These are phyloP conservation scores for Gremmenia infestans DNA, from an alignment of 2,329 filamentous ascomycete genomes.

Conservation along the genomic window DNA sequence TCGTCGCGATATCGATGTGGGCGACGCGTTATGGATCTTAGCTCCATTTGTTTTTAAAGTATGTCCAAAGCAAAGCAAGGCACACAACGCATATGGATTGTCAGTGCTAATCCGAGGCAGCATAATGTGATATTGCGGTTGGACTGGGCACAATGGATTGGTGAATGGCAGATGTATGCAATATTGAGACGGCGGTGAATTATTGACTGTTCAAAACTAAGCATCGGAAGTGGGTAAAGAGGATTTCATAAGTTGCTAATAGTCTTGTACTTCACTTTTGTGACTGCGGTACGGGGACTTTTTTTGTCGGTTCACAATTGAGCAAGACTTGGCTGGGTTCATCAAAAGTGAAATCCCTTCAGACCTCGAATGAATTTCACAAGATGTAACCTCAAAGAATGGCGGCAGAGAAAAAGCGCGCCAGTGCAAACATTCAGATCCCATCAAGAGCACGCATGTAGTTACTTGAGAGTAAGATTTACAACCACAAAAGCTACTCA, in stretches of 20 bases:
- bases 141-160: not conserved
- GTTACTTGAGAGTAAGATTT: not conserved
- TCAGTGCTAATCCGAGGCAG: not conserved
- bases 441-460: not conserved
- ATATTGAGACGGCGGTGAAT: not conserved
- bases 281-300: no score
- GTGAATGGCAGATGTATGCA: not conserved
- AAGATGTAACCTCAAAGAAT: no score
- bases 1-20: constrained; percentile 29
- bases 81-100: constrained; percentile 1
- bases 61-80: not conserved
- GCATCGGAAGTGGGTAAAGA: not conserved
- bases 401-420: no score
- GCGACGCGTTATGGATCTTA: constrained; percentile 3
- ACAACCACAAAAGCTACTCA: not conserved
- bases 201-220: not conserved
- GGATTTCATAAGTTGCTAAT: no score
- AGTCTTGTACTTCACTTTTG: no score
- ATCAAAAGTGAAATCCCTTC: no score
- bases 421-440: no score
- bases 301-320: no score
- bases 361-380: no score
- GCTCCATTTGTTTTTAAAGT: not conserved
- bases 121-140: not conserved
- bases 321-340: no score